Conservation (phyloP, 2,329 filamentous ascomycete genomes). For the Colletotrichum sp. region DNA sequence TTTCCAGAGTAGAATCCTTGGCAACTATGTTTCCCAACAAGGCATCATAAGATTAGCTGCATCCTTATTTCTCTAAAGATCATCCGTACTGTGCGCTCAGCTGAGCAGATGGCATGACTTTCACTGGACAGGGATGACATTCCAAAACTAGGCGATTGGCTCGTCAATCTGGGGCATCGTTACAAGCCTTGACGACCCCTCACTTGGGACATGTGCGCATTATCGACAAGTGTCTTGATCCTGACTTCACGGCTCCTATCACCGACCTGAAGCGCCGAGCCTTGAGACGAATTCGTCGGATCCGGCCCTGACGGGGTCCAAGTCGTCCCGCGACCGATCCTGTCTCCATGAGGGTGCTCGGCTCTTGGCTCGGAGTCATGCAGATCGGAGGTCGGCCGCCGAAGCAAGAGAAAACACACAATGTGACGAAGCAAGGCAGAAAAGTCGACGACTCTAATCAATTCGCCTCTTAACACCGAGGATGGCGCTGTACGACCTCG, state of each 20-base stretch:
- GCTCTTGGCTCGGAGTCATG: not conserved
- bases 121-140: not conserved
- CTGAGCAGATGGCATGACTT: not conserved
- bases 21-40: not conserved
- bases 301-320: not conserved
- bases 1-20: not conserved
- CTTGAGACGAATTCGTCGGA: not conserved
- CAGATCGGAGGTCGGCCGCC: not conserved
- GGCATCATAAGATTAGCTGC: not conserved
- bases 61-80: not conserved
- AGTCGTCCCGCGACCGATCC: not conserved
- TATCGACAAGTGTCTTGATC: not conserved
- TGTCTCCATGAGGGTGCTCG: not conserved
- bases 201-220: not conserved
- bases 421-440: not conserved
- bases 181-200: not conserved
- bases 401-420: not conserved
- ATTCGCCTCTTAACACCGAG: slow-evolving; percentile 12
- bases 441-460: not conserved
- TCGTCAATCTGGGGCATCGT: not conserved
- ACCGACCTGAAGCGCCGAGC: not conserved
- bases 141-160: not conserved
- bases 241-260: not conserved
- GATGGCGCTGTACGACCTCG: not conserved
- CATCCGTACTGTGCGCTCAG: not conserved